A percentile compares a stretch with the other conserved stretches of the same genome.
phyloP scores from a whole-genome alignment of 2,329 filamentous ascomycete species.

The Nothopassalora personata region DNA sequence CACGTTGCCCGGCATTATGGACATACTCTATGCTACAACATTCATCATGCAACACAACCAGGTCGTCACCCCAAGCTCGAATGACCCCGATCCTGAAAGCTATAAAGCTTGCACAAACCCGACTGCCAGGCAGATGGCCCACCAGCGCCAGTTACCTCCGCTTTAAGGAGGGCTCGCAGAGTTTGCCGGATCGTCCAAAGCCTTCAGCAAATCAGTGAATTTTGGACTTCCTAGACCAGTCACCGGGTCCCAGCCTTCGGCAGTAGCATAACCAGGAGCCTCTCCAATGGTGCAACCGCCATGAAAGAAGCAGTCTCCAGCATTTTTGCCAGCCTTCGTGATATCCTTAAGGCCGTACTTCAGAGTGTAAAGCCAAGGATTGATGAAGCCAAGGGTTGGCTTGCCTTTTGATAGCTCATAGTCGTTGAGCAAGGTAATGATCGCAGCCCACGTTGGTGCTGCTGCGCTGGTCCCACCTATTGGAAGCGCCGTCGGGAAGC shows the following conservation, averaged over 20 bases:
- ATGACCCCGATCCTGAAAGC: too few species aligned
- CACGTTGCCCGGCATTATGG: too few species aligned
- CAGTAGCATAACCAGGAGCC: constrained; percentile 14
- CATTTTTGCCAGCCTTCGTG: constrained; percentile 32
- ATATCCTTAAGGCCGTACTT: constrained; percentile 48
- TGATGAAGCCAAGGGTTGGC: constrained; percentile 44
- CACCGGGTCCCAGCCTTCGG: constrained; percentile 19
- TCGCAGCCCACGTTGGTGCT: constrained; percentile 52
- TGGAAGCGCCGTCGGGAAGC: constrained; percentile 27
- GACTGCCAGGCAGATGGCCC: too few species aligned
- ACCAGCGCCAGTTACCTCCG: too few species aligned
- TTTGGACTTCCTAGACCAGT: constrained; percentile 19
- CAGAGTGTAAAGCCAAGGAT: constrained; percentile 53
- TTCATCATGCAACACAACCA: too few species aligned
- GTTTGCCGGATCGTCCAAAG: constrained; percentile 8
- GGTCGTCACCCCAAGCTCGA: too few species aligned
- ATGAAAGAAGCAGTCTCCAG: constrained; percentile 14
- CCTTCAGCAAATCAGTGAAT: constrained; percentile 10
- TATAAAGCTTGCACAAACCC: too few species aligned
- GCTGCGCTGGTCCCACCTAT: constrained; percentile 46
- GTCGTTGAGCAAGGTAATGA: constrained; percentile 59
- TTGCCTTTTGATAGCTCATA: constrained; percentile 48
- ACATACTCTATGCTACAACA: too few species aligned
- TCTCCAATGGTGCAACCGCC: constrained; percentile 11
- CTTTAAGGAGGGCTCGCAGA: constrained; percentile 4